These are phyloP conservation scores for Cladorrhinum samala DNA, from an alignment of 495 filamentous ascomycete genomes.

Conservation along the genomic window DNA sequence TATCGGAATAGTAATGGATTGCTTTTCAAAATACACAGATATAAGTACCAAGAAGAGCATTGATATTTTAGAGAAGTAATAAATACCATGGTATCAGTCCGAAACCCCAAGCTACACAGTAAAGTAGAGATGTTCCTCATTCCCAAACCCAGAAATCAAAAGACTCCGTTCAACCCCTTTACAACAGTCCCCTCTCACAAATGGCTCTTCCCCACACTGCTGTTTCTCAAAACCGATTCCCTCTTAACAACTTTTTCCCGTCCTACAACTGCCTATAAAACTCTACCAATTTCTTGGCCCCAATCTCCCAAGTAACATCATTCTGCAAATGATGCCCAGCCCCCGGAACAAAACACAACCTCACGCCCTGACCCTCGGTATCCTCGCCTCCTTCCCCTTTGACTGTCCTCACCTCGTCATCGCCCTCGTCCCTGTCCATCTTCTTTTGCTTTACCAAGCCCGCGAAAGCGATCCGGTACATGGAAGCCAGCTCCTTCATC, in stretches of 20 bases:
- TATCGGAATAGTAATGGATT: no score
- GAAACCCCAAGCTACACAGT: background rate
- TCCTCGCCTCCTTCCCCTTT: constrained; percentile 16
- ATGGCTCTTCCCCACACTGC: background rate
- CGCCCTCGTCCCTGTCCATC: constrained; percentile 67
- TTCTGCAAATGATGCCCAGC: constrained; percentile 45
- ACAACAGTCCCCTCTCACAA: no score
- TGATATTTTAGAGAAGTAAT: background rate
- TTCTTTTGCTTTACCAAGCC: constrained; percentile 72
- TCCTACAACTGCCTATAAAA: constrained; percentile 29
- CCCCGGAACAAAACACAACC: constrained; percentile 28
- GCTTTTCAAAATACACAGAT: background rate
- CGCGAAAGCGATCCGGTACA: constrained; percentile 33
- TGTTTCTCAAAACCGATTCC: background rate
- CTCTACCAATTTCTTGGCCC: constrained; percentile 30
- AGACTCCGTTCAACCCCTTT: no score
- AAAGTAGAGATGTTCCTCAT: background rate
- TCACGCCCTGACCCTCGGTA: constrained; percentile 23
- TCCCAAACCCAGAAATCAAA: no score
- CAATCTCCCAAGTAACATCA: constrained; percentile 34
- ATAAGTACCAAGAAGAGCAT: no score
- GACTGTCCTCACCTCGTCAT: constrained; percentile 35
- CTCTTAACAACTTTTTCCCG: background rate
- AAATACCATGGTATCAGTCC: background rate
- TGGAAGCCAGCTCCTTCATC: constrained; percentile 34